phyloP scores from a whole-genome alignment of 202 grass and related monocot species.

The Schoenoplectus triqueter region DNA sequence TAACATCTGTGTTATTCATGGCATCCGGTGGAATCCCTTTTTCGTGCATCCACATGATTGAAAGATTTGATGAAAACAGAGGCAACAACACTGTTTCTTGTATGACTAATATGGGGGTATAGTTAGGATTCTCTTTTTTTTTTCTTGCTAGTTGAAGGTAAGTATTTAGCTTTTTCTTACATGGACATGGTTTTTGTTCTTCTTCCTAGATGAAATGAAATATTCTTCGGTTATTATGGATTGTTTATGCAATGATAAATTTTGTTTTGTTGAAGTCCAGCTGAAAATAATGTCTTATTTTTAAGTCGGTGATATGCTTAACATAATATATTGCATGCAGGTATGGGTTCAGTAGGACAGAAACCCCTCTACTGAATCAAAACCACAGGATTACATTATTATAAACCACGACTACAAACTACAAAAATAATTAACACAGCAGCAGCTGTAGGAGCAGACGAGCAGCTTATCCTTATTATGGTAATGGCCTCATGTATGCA shows the following conservation, averaged over 20 bases:
- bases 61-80: neutral
- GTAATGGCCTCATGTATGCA: too few species aligned
- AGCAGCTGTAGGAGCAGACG: too few species aligned
- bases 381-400: too few species aligned
- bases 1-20: neutral
- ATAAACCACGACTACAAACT: too few species aligned
- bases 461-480: too few species aligned
- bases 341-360: too few species aligned
- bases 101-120: neutral
- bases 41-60: neutral
- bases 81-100: neutral
- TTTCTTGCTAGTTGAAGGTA: neutral
- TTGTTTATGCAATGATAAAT: neutral
- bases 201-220: neutral
- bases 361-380: too few species aligned
- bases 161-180: neutral
- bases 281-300: neutral
- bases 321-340: too few species aligned
- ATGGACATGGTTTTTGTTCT: neutral
- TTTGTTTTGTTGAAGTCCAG: neutral
- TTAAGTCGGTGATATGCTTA: too few species aligned
- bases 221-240: neutral
- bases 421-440: too few species aligned
- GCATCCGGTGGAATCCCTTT: constrained; percentile 6
- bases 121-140: neutral